phyloP scores from a whole-genome alignment of 2,329 filamentous ascomycete species.

The Ophiosphaerella korrae region DNA sequence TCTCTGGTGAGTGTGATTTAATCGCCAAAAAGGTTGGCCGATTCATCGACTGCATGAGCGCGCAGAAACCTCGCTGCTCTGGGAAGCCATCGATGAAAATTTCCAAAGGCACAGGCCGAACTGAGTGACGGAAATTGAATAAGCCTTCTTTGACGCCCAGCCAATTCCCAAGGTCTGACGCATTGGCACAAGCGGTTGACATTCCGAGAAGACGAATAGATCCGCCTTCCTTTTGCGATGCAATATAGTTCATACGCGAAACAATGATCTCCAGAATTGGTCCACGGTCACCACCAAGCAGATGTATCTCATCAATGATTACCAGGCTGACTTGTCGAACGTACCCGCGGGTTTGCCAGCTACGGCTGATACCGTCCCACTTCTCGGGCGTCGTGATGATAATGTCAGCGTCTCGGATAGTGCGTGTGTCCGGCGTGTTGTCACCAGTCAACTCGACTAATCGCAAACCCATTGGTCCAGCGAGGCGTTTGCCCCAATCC shows the following conservation, averaged over 20 bases:
- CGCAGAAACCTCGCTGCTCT: slow-evolving; percentile 92
- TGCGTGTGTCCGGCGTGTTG: slow-evolving; percentile 95
- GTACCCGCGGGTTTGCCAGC: slow-evolving; percentile 97
- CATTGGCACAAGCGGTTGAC: slow-evolving; percentile 98
- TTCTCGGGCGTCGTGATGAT: slow-evolving; percentile 99
- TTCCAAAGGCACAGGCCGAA: slow-evolving; percentile 92
- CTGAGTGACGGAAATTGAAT: slow-evolving; percentile 97
- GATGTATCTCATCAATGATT: slow-evolving; percentile 97
- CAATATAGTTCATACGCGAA: slow-evolving; percentile 95
- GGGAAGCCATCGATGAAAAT: slow-evolving; percentile 98
- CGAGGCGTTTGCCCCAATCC: slow-evolving; percentile 87
- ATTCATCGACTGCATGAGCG: slow-evolving; percentile 99
- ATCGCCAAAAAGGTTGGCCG: slow-evolving; percentile 94
- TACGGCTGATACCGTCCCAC: slow-evolving; percentile 99
- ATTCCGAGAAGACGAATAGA: slow-evolving; percentile 93
- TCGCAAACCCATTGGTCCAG: slow-evolving; percentile 81
- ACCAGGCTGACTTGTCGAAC: slow-evolving; percentile 93
- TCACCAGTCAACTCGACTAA: slow-evolving; percentile 96
- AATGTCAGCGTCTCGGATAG: slow-evolving; percentile 93
- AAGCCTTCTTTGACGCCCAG: slow-evolving; percentile 91
- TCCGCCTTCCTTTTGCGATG: slow-evolving; percentile 82
- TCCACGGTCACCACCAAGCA: slow-evolving; percentile 93
- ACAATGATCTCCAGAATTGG: slow-evolving; percentile 98
- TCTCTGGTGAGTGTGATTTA: slow-evolving; percentile 93
- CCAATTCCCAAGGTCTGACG: slow-evolving; percentile 93